Conservation (phyloP, 176 grass and related monocot species). For the Rhynchospora pubera region DNA sequence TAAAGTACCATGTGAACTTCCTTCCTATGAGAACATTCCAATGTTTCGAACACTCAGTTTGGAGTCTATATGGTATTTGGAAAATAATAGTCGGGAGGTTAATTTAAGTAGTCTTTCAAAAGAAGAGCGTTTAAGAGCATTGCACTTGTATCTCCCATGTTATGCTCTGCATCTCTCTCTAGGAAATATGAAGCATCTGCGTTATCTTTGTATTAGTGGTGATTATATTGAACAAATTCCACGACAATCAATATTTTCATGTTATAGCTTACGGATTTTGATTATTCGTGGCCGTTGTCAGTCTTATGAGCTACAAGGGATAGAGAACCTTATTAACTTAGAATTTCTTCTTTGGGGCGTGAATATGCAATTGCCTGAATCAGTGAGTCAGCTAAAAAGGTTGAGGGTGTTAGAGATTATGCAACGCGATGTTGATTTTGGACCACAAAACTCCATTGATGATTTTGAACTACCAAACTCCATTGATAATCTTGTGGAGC, state of each 20-base stretch:
- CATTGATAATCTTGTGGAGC: neutral
- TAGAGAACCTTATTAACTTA: constrained; percentile 4
- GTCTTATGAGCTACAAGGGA: neutral
- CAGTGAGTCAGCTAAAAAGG: neutral
- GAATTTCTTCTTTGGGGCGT: neutral
- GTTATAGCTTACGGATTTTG: neutral
- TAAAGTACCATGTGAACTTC: too few species aligned
- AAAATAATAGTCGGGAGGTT: neutral
- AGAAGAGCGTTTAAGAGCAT: neutral
- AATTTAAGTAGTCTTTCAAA: neutral
- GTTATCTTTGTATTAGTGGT: neutral
- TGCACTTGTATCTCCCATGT: neutral
- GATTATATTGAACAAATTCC: neutral
- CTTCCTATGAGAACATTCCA: neutral
- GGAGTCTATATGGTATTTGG: neutral
- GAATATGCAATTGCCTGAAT: neutral
- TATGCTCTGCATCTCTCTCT: neutral
- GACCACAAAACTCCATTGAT: neutral
- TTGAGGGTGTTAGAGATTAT: neutral
- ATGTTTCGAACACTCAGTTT: neutral
- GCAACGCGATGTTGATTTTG: too few species aligned
- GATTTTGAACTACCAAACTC: too few species aligned
- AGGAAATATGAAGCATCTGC: neutral
- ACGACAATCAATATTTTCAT: neutral
- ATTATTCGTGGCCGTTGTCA: neutral